Conservation (phyloP, 495 filamentous ascomycete genomes). For the Melanomma pulvis-pyrius region DNA sequence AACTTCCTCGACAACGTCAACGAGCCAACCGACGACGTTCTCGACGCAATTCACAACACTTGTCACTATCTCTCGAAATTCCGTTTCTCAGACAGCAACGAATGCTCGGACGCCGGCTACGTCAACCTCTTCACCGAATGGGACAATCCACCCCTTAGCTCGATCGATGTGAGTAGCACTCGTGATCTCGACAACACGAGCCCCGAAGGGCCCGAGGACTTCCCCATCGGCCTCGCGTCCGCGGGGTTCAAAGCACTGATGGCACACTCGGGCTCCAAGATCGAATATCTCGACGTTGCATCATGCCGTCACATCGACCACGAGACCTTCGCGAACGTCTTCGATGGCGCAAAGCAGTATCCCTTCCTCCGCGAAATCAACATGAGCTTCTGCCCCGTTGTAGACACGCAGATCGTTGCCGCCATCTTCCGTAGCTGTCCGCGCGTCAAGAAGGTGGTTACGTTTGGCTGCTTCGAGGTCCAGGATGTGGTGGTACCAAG, state of each 20-base stretch:
- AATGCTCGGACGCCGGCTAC: constrained; percentile 73
- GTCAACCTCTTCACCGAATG: constrained; percentile 71
- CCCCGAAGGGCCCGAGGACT: constrained; percentile 57
- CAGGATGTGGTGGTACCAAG: constrained; percentile 68
- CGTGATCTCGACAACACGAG: constrained; percentile 74
- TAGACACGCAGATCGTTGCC: constrained; percentile 74
- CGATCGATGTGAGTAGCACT: constrained; percentile 72
- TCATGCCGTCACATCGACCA: constrained; percentile 77
- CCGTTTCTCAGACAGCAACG: constrained; percentile 72
- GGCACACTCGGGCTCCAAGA: constrained; percentile 69
- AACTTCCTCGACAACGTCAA: constrained; percentile 49
- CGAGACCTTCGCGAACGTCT: constrained; percentile 70
- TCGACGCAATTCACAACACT: constrained; percentile 62
- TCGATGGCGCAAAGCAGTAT: constrained; percentile 62
- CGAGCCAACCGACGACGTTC: constrained; percentile 40
- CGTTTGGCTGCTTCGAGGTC: constrained; percentile 84
- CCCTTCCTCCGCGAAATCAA: constrained; percentile 69
- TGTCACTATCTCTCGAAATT: constrained; percentile 73
- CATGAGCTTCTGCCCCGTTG: constrained; percentile 72
- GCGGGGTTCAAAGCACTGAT: constrained; percentile 77
- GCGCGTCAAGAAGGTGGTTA: constrained; percentile 68
- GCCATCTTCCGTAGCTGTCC: constrained; percentile 77
- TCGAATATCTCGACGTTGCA: constrained; percentile 69
- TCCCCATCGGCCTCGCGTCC: constrained; percentile 69
- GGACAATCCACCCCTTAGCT: constrained; percentile 68